These are phyloP conservation scores for Penicillium cosmopolitanum DNA, from an alignment of 495 filamentous ascomycete genomes.

Conservation along the genomic window DNA sequence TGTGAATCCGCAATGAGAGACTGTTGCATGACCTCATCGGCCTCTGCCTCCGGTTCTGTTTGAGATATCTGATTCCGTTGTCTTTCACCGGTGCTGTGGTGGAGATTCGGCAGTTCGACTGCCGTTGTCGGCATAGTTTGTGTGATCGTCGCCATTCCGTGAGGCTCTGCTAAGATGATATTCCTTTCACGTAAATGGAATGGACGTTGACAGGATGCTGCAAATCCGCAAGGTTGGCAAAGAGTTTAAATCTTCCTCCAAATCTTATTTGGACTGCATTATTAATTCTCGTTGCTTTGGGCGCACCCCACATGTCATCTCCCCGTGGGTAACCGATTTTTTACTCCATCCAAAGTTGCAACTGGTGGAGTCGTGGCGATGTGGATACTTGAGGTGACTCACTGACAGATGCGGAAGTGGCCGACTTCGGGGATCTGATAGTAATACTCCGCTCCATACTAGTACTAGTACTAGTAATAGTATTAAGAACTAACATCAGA, in stretches of 20 bases:
- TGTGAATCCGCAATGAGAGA: slow-evolving; percentile 51
- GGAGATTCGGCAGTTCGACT: slow-evolving; percentile 21
- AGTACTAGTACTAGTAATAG: no score
- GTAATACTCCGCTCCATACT: no score
- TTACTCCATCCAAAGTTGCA: background rate
- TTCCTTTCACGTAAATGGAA: no score
- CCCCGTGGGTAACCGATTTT: slow-evolving; percentile 1
- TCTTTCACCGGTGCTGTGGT: slow-evolving; percentile 14
- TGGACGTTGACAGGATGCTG: no score
- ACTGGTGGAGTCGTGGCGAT: background rate
- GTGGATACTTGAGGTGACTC: slow-evolving; percentile 1
- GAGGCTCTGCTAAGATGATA: no score
- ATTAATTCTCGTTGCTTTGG: slow-evolving; percentile 1
- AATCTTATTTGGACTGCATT: slow-evolving; percentile 5
- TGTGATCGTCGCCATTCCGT: slow-evolving; percentile 21
- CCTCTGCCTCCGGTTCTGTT: slow-evolving; percentile 2
- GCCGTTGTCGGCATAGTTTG: slow-evolving; percentile 26
- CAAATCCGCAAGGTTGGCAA: no score
- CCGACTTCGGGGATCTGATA: background rate
- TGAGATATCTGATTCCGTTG: slow-evolving; percentile 20
- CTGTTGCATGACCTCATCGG: slow-evolving; percentile 51
- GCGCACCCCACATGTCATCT: background rate
- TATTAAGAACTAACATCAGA: background rate
- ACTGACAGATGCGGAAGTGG: background rate
- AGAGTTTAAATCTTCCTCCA: background rate